Conservation (phyloP, 2,329 filamentous ascomycete genomes). For the Capronia epimyces region DNA sequence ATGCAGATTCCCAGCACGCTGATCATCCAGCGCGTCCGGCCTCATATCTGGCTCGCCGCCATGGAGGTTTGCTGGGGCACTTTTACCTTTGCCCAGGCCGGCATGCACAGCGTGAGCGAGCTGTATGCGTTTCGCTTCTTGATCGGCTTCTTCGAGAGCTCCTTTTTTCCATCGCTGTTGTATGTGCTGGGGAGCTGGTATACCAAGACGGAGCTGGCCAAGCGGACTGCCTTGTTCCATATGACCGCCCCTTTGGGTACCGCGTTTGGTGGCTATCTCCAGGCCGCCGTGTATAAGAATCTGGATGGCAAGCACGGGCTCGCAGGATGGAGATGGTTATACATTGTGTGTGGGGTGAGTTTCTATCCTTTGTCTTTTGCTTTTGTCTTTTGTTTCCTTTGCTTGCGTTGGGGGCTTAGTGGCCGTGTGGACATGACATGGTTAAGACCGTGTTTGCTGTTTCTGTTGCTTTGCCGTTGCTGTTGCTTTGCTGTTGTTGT, state of each 20-base stretch:
- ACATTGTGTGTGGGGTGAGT: conserved; percentile 37
- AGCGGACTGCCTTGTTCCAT: conserved; percentile 36
- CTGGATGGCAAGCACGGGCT: conserved; percentile 47
- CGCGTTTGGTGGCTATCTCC: conserved; percentile 12
- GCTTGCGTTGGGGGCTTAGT: too few species aligned
- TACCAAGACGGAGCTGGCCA: conserved; percentile 32
- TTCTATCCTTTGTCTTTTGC: too few species aligned
- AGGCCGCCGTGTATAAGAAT: conserved; percentile 33
- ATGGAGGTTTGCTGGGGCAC: conserved; percentile 32
- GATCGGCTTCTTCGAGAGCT: not conserved
- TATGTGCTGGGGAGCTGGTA: conserved; percentile 29
- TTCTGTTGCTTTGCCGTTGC: too few species aligned
- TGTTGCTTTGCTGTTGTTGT: conserved; percentile 40
- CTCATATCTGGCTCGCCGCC: conserved; percentile 31
- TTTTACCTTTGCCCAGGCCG: conserved; percentile 29
- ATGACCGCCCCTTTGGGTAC: conserved; percentile 31
- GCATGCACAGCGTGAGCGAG: conserved; percentile 8
- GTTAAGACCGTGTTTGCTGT: too few species aligned
- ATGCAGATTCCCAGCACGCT: conserved; percentile 32
- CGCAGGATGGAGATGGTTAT: conserved; percentile 39
- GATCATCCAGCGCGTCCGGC: conserved; percentile 31
- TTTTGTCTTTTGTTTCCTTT: too few species aligned
- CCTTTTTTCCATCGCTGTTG: conserved; percentile 28
- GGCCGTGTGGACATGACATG: too few species aligned
- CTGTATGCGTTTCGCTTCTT: conserved; percentile 11